phyloP scores from a whole-genome alignment of 192 early-diverging fungal genomes.

The Coemansia asiatica region DNA sequence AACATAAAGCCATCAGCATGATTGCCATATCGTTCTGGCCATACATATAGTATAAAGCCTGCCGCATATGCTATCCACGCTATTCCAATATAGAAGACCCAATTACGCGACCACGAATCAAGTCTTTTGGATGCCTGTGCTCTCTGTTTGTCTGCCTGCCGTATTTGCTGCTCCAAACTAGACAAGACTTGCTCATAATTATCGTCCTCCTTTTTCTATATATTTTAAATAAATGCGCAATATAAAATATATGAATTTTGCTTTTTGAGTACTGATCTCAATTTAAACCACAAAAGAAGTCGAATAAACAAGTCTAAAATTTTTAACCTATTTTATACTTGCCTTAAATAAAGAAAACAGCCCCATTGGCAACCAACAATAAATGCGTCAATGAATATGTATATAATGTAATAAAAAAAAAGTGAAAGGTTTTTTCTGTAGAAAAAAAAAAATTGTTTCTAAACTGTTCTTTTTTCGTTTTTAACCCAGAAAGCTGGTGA shows the following conservation, averaged over 20 bases:
- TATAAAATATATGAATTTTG: neutral
- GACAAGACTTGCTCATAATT: slow-evolving; percentile 65
- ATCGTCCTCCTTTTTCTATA: slow-evolving; percentile 51
- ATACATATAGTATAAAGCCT: slow-evolving; percentile 44
- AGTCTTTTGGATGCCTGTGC: slow-evolving; percentile 22
- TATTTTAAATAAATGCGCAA: neutral
- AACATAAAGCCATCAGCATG: slow-evolving; percentile 23
- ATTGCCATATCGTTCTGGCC: slow-evolving; percentile 32
- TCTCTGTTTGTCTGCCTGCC: slow-evolving; percentile 47
- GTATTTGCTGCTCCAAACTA: slow-evolving; percentile 60
- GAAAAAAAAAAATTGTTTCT: neutral
- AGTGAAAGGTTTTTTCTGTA: neutral
- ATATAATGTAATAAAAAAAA: slow-evolving; percentile 7
- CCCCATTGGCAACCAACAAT: slow-evolving; percentile 19
- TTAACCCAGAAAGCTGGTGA: slow-evolving; percentile 15
- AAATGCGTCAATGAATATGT: neutral
- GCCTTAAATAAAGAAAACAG: slow-evolving; percentile 42
- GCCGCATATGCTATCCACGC: slow-evolving; percentile 39
- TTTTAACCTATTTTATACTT: neutral
- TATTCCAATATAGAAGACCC: slow-evolving; percentile 42
- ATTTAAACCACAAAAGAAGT: neutral
- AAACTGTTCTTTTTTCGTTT: neutral
- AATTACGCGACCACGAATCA: slow-evolving; percentile 36
- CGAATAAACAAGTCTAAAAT: neutral
- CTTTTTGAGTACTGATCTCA: neutral